Conservation (phyloP, 306 rosid genomes). For the Canavalia ensiformis region DNA sequence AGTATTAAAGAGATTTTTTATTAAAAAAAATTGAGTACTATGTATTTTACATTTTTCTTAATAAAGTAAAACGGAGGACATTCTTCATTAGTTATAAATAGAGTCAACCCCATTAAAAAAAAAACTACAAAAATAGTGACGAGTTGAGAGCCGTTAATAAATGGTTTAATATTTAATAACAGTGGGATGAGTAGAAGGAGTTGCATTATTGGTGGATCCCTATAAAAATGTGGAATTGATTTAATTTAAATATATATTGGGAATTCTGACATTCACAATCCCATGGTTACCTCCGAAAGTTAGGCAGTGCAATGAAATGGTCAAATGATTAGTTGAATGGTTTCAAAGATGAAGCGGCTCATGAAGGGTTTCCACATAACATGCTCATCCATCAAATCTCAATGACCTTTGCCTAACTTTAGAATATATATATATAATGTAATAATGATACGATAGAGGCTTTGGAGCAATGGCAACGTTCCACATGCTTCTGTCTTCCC, state of each 20-base stretch:
- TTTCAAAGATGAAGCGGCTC: constrained; percentile 6
- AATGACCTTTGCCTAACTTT: constrained; percentile 40
- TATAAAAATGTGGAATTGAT: background rate
- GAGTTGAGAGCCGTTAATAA: background rate
- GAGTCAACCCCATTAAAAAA: background rate
- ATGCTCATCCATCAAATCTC: constrained; percentile 24
- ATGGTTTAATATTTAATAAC: background rate
- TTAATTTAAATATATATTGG: background rate
- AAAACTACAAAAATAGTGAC: background rate
- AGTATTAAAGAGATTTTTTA: no score
- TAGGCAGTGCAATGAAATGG: constrained; percentile 46
- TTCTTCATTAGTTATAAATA: background rate
- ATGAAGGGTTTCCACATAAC: background rate
- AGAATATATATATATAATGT: background rate
- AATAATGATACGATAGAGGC: background rate
- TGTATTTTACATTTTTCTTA: no score
- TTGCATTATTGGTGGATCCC: background rate
- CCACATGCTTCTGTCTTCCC: constrained; percentile 49
- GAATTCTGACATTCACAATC: background rate
- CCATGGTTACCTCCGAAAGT: constrained; percentile 44
- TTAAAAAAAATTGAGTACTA: no score
- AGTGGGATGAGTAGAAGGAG: background rate
- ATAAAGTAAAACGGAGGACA: background rate
- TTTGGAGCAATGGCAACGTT: constrained; percentile 42
- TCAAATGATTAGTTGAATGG: constrained; percentile 15